These are phyloP conservation scores for Plasmodium cynomolgi DNA, from an alignment of 169 alveolate genomes.

Conservation along the genomic window DNA sequence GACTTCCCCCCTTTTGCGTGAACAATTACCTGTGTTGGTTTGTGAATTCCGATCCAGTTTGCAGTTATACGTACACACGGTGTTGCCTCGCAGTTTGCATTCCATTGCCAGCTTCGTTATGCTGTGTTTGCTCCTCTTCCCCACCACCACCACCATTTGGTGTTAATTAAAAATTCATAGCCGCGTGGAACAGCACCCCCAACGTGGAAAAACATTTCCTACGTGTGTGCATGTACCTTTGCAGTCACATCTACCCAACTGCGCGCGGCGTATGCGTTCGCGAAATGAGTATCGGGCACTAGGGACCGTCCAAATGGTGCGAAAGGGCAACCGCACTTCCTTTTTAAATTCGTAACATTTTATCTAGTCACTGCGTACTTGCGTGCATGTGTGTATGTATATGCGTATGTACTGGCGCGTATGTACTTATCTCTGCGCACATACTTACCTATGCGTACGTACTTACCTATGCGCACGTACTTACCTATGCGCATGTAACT, in stretches of 20 bases:
- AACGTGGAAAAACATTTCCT: not conserved
- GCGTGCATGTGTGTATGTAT: not conserved
- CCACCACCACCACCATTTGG: not conserved
- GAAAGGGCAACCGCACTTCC: not conserved
- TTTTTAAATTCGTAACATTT: not conserved
- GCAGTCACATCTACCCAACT: not conserved
- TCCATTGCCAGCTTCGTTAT: not conserved
- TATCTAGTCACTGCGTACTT: not conserved
- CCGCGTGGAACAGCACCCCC: not conserved
- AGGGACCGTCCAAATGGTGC: not conserved
- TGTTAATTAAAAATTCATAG: not conserved
- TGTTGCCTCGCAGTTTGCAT: not conserved
- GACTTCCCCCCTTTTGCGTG: not conserved
- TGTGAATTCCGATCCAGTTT: not conserved
- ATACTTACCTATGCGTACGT: too few species aligned
- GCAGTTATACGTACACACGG: not conserved
- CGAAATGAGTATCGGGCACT: not conserved
- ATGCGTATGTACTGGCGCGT: not conserved
- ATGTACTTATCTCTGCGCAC: not conserved
- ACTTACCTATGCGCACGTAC: too few species aligned
- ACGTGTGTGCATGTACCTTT: slow-evolving; percentile 3
- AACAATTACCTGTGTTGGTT: not conserved
- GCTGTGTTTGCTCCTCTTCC: not conserved
- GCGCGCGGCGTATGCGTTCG: not conserved
- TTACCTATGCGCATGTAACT: not conserved